These are phyloP conservation scores for Boechera retrofracta DNA, from an alignment of 345 rosid genomes.

Conservation along the genomic window DNA sequence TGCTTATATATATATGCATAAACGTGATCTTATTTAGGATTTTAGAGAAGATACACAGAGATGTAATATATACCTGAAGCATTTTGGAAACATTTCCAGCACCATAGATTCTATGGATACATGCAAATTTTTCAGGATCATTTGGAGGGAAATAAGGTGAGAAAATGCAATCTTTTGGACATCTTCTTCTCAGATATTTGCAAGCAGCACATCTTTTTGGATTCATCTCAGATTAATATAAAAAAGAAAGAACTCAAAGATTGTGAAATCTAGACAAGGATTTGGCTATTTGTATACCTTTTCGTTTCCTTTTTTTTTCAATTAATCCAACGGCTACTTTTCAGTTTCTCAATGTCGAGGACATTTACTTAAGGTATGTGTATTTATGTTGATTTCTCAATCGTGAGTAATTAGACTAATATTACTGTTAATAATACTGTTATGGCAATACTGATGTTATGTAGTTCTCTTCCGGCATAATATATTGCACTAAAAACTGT, in stretches of 20 bases:
- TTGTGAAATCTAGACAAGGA: slow-evolving; percentile 31
- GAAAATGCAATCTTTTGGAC: slow-evolving; percentile 69
- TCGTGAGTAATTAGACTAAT: slow-evolving; percentile 14
- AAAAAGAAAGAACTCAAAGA: slow-evolving; percentile 25
- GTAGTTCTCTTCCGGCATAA: background rate
- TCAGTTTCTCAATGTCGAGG: slow-evolving; percentile 8
- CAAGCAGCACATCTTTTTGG: slow-evolving; percentile 69
- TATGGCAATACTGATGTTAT: background rate
- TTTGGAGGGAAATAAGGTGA: slow-evolving; percentile 65
- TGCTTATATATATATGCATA: background rate
- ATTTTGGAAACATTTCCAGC: slow-evolving; percentile 76
- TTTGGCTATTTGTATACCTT: slow-evolving; percentile 27
- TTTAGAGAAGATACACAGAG: slow-evolving; percentile 17
- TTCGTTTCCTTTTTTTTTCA: slow-evolving; percentile 25
- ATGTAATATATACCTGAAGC: slow-evolving; percentile 55
- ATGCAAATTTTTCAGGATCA: slow-evolving; percentile 62
- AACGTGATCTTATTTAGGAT: background rate
- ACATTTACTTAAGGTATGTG: slow-evolving; percentile 35
- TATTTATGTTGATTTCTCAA: slow-evolving; percentile 31
- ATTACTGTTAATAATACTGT: slow-evolving; percentile 28
- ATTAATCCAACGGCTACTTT: slow-evolving; percentile 41
- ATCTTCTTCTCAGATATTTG: slow-evolving; percentile 73
- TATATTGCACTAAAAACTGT: slow-evolving; percentile 82
- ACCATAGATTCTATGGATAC: slow-evolving; percentile 70
- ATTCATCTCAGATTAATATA: slow-evolving; percentile 39